A percentile compares a stretch with the other conserved stretches of the same genome.
Conservation (phyloP, 805 yeast genomes). For the Yarrowia keelungensis region DNA sequence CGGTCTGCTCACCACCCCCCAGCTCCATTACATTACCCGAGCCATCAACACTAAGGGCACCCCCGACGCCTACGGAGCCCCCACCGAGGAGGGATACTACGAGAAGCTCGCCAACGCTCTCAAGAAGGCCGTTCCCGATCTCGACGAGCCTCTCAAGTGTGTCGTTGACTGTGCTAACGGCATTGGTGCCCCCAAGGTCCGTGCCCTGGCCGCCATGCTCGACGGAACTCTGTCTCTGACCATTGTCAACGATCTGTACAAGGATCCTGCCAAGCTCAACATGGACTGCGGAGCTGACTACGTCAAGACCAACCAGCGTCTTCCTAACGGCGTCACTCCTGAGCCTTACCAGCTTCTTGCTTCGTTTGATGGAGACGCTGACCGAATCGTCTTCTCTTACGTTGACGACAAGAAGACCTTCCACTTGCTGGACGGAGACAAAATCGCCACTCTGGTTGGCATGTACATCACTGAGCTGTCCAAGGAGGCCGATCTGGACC, state of each 20-base stretch:
- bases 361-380: constrained; percentile 98
- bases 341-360: constrained; percentile 63
- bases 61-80: constrained; percentile 60
- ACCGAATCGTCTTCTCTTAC: constrained; percentile 80
- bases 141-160: constrained; percentile 54
- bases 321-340: constrained; percentile 68
- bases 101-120: constrained; percentile 64
- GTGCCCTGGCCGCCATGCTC: constrained; percentile 56
- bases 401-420: constrained; percentile 48
- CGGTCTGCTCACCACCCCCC: constrained; percentile 89
- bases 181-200: constrained; percentile 84
- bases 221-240: constrained; percentile 53
- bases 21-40: constrained; percentile 85
- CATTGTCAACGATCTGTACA: constrained; percentile 60
- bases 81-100: constrained; percentile 74
- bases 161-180: constrained; percentile 95
- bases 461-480: constrained; percentile 61
- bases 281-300: constrained; percentile 92
- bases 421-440: constrained; percentile 82
- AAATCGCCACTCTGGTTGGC: constrained; percentile 85
- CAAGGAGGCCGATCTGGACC: constrained; percentile 53
- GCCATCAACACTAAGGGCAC: constrained; percentile 64
- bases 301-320: constrained; percentile 85
- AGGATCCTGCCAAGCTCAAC: constrained; percentile 67
- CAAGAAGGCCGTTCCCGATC: constrained; percentile 52